Evolutionary conservation across 1,284 basidiomycete species (phyloP), one percentile per base, ranked within the genome.

Genomic region (Sporisorium exsertum): DNA sequence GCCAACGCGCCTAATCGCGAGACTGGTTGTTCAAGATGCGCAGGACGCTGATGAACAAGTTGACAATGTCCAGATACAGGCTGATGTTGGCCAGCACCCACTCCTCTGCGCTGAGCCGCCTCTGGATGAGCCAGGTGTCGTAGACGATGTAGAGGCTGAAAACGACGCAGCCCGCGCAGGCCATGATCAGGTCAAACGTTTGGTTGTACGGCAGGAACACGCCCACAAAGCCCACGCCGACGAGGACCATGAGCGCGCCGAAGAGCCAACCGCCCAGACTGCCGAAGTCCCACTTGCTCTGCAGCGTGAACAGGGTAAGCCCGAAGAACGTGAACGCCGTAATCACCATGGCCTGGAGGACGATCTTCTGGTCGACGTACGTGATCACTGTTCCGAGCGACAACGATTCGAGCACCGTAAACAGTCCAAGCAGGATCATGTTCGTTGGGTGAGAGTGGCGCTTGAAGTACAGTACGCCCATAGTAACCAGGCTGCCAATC

Each of bases 241-340:
- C 81, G 3, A 85, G 55, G 20, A 84, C 37, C 64, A 83, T 67
- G 37, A 85, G 76, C 50, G 89, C 91, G 20, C 89, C 92, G 77
- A 94, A 94, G 22, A 95, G 87, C 90, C 91, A 95, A 1, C 93
- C 91, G 0, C 91, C 93, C 88, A 95, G 89, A 55, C 92, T 91
- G 40, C 90, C 90, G 86, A 96, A 94, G 86, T 95, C 93, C 86
- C 72, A 78, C 58, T 77, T 69, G 57, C 93, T 94, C 91, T 93
- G 84, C 15, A 79, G 43, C n/a, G 94, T 95, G 87, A 94, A 95
- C 58, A 95, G 85, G 2, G 82, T 80, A 67, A 95, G 87, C 3
- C 94, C 94, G 50, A 93, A 85, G 89, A 96, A 96, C 50, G 94
- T 90, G 35, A 94, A 93, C 16, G 92, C 87, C 0, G 94, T 95